Evolutionary conservation across 495 filamentous ascomycete genomes (phyloP), one percentile per base, ranked within the genome.

Genomic region (Aspergillus ellipticus): DNA sequence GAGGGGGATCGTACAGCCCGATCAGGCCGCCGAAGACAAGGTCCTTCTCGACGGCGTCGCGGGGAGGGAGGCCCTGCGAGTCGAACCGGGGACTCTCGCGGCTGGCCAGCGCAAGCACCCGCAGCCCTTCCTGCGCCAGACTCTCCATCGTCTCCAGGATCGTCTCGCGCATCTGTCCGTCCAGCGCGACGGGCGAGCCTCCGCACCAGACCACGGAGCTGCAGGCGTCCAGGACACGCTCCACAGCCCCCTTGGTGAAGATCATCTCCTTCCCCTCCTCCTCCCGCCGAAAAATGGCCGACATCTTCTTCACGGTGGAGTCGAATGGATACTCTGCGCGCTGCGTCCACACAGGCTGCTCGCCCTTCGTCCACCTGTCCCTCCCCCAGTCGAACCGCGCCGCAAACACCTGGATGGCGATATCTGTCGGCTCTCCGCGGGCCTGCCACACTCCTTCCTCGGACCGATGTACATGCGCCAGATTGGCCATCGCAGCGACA

Each of bases 221-320:
- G 70, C 89, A 92, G 7, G 88, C 68, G 53, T 90, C 87, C 31
- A 94, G 66, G 10, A 94, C 77, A 19, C 88, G 82, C 67, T 94
- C 89, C 33, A 91, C 89, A 6, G 89, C 89, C 4, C 89, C 89
- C 66, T 94, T 94, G 53, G 83, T 85, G 64, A 91, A 92, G 9
- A 85, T 65, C 56, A 77, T 66, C 8, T 66, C 57, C 37, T 64
- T 66, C 0, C 58, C 57, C 15, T 51, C 59, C 4, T 62, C 67
- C 7, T 61, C 57, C 6, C 77, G 68, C 11, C 70, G 62, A 62
- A 83, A 87, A 20, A 86, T 77, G 31, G 85, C 82, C 0, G 84
- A 83, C 86, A 88, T 89, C 49, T 80, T 81, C 72, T 89, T 89
- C 58, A 88, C 75, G 29, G 76, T 78, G 2, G 83, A 87, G 60